phyloP scores from a whole-genome alignment of 352 stramenopile species.

The Phytopythium mirpurense region DNA sequence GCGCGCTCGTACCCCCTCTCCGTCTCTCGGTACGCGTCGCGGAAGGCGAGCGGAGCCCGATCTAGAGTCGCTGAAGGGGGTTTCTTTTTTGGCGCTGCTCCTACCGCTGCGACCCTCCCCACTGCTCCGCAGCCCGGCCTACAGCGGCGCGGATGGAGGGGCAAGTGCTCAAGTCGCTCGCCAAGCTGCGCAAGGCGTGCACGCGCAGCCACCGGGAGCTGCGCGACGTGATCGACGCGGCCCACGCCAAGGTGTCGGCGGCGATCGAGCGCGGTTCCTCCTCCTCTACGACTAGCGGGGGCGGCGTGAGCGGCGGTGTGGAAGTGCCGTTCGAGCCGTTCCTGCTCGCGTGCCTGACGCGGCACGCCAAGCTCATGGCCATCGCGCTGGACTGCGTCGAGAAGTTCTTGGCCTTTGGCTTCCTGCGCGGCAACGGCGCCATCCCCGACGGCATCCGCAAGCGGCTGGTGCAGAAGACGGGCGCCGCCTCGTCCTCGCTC shows the following conservation, averaged over 20 bases:
- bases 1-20: too few species aligned
- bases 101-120: too few species aligned
- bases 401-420: slow-evolving; percentile 88
- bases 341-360: slow-evolving; percentile 63
- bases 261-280: slow-evolving; percentile 13
- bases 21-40: too few species aligned
- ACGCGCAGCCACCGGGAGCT: slow-evolving; percentile 71
- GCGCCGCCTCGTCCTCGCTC: slow-evolving; percentile 17
- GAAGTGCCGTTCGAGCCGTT: slow-evolving; percentile 77
- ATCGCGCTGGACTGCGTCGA: slow-evolving; percentile 87
- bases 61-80: too few species aligned
- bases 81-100: too few species aligned
- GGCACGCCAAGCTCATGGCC: slow-evolving; percentile 69
- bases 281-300: slow-evolving; percentile 7
- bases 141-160: too few species aligned
- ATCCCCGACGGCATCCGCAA: slow-evolving; percentile 63
- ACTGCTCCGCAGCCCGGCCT: too few species aligned
- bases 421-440: slow-evolving; percentile 53
- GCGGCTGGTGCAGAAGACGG: slow-evolving; percentile 55
- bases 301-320: slow-evolving; percentile 19
- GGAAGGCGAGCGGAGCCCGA: too few species aligned
- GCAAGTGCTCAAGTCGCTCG: slow-evolving; percentile 64
- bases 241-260: slow-evolving; percentile 36
- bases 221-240: slow-evolving; percentile 59
- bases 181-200: slow-evolving; percentile 73